Evolutionary conservation across 345 rosid species (phyloP).

Genomic region (Durio zibethinus): DNA sequence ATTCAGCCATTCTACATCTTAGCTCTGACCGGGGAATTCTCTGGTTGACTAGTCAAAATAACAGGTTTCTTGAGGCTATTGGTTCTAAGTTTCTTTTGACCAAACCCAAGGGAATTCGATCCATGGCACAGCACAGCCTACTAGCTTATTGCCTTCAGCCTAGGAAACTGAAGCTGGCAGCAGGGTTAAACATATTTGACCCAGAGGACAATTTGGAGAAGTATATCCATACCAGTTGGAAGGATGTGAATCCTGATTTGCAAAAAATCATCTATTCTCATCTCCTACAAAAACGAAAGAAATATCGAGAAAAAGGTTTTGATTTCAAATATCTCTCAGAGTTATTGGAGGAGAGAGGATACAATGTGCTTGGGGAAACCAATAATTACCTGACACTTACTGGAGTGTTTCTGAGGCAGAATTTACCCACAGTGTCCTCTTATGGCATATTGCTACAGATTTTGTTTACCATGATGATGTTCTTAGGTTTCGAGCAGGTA

Average conservation of each 20-base stretch:
- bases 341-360: conserved; percentile 1
- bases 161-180: background rate
- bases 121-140: conserved; percentile 23
- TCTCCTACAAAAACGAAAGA: background rate
- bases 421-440: conserved; percentile 23
- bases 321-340: background rate
- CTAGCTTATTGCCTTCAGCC: conserved; percentile 15
- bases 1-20: conserved; percentile 10
- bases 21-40: conserved; percentile 15
- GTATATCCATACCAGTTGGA: background rate
- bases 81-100: background rate
- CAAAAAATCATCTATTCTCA: background rate
- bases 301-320: rapidly evolving
- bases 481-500: background rate
- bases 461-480: conserved; percentile 17
- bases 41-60: background rate
- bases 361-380: background rate
- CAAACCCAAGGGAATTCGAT: background rate
- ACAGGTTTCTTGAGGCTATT: background rate
- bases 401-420: conserved; percentile 11
- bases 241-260: background rate
- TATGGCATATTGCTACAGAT: conserved; percentile 31
- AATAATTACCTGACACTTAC: background rate
- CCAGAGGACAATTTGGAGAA: background rate
- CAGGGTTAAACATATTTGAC: background rate